Conservation (phyloP, 176 grass and related monocot species). For the Oryza longistaminata region DNA sequence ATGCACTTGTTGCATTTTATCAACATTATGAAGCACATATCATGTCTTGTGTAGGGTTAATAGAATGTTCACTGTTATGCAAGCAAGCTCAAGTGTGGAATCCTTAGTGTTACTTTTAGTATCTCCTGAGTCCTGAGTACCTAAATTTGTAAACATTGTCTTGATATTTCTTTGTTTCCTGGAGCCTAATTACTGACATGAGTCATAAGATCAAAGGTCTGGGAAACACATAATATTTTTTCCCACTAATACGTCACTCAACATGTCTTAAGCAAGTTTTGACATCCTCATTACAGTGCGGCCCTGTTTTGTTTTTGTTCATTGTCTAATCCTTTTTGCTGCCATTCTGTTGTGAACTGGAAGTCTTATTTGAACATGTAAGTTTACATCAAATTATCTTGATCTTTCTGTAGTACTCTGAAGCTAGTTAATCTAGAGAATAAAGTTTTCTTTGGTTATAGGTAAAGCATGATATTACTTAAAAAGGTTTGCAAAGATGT, state of each 20-base stretch:
- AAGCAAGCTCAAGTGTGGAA: neutral
- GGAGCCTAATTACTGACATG: neutral
- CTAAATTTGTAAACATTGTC: neutral
- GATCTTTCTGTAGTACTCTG: neutral
- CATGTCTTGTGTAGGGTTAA: neutral
- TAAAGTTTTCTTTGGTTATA: slow-evolving; percentile 17
- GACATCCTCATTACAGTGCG: neutral
- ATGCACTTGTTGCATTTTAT: neutral
- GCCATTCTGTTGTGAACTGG: neutral
- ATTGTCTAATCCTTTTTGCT: neutral
- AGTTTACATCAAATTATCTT: neutral
- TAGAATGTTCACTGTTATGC: neutral
- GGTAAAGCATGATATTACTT: neutral
- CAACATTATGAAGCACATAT: neutral
- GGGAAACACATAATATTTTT: neutral
- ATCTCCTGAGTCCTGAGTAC: neutral
- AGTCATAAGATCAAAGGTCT: neutral
- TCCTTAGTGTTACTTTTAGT: neutral
- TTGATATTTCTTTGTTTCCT: neutral
- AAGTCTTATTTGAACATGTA: neutral
- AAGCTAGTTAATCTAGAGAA: neutral
- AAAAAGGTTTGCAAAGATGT: neutral
- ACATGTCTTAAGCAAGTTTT: neutral
- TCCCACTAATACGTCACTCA: neutral
- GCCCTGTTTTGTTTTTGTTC: neutral